Evolutionary conservation across 208 protist species (phyloP), one percentile per base, ranked within the genome.

Genomic region (Sergeia podlipaevii): DNA sequence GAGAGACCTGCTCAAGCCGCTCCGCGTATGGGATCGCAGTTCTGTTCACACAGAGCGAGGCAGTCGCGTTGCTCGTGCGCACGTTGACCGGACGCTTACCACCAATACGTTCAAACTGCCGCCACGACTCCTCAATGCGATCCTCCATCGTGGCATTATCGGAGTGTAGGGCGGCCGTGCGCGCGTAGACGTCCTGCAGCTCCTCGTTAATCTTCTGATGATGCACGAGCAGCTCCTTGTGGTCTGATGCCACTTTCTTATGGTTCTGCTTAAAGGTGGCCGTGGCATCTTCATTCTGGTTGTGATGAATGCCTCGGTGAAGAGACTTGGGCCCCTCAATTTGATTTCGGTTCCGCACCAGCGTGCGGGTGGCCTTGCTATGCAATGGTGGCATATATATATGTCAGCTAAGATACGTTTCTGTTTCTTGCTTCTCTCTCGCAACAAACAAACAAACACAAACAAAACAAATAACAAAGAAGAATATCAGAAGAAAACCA

Each of bases 131-230:
- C 43, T 93, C 82, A 47, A 91, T 91, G 70, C 86, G 82, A 58
- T 93, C 77, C 61, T 89, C 82, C 82, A 93, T 90, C n/a, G 86
- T 93, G 24, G 73, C 71, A 51, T 91, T 66, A 11, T 68, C 66
- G 2, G 71, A 37, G 68, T 90, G 80, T 42, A 93, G 62, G 18
- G 79, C 76, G 0, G 86, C 79, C 8, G 80, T 89, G 53, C 86
- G 81, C 18, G 77, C 48, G 68, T 93, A 93, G 4, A 93, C 42
- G 38, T 91, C 86, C 38, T 93, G 79, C 36, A 93, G 55, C 3
- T 85, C 70, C 10, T 75, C 82, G 60, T 85, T 86, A 59, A 93
- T 83, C 52, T 87, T 86, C 61, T 93, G 86, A 26, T 93, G 86
- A 57, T 93, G 86, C 3, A 93, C 86, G 39, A 93, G 82, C 21